A percentile compares a stretch with the other conserved stretches of the same genome.
Evolutionary conservation across 805 yeast genomes (phyloP).

Genomic region (Wilhelminamyces savonicus): DNA sequence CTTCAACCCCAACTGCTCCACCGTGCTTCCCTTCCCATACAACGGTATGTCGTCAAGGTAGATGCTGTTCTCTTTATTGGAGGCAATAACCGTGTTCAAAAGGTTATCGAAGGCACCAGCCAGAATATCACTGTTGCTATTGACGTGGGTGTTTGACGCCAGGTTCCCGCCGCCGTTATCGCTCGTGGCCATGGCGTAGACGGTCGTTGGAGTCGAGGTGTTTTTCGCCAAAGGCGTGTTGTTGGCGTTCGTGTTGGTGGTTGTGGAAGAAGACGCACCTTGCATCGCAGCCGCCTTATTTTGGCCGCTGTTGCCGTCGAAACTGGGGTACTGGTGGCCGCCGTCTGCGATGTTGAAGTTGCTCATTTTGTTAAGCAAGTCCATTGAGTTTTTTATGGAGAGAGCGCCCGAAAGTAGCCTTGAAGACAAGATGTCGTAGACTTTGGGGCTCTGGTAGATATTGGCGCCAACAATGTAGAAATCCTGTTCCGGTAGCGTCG

Average conservation of each 20-base stretch:
- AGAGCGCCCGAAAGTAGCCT: conserved; percentile 38
- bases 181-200: neutral
- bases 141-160: conserved; percentile 1
- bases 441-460: conserved; percentile 82
- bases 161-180: conserved; percentile 2
- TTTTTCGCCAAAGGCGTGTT: conserved; percentile 4
- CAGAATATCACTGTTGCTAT: conserved; percentile 15
- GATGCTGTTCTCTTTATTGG: conserved; percentile 10
- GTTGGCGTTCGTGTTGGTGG: conserved; percentile 6
- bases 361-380: conserved; percentile 26
- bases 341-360: conserved; percentile 28
- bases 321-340: conserved; percentile 21
- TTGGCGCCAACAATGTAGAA: conserved; percentile 89
- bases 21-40: conserved; percentile 33
- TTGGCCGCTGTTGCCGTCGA: conserved; percentile 4
- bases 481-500: conserved; percentile 55
- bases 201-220: conserved; percentile 2
- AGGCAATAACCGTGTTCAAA: conserved; percentile 17
- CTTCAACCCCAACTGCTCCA: conserved; percentile 28
- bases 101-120: conserved; percentile 26
- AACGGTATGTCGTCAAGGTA: conserved; percentile 34
- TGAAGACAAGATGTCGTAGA: conserved; percentile 66
- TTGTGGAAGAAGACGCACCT: conserved; percentile 1
- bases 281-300: conserved; percentile 1
- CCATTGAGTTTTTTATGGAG: conserved; percentile 28